These are phyloP conservation scores for Mortierella sp. DNA, from an alignment of 371 early-diverging fungal genomes.

Conservation along the genomic window DNA sequence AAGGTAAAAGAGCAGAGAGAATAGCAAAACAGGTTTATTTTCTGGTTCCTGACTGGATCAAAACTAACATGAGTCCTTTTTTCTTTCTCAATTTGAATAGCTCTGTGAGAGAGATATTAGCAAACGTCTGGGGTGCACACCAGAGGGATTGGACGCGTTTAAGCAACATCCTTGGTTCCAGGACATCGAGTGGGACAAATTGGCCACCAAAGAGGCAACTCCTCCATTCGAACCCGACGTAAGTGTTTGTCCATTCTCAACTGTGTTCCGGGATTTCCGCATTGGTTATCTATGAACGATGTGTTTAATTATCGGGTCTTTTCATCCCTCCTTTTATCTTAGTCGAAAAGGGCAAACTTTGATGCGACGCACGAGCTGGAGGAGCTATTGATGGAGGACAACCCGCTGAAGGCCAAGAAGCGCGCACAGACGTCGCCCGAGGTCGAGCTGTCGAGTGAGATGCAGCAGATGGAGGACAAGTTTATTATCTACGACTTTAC, in stretches of 20 bases:
- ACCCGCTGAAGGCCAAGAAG: slow-evolving; percentile 72
- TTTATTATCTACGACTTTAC: slow-evolving; percentile 75
- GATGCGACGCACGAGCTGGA: slow-evolving; percentile 96
- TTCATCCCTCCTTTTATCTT: slow-evolving; percentile 36
- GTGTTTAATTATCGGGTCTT: too few relatives aligned
- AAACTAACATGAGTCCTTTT: neutral
- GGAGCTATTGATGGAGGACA: slow-evolving; percentile 90
- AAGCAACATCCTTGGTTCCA: slow-evolving; percentile 75
- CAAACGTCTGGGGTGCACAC: slow-evolving; percentile 72
- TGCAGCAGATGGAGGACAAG: slow-evolving; percentile 73
- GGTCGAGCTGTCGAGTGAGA: slow-evolving; percentile 59
- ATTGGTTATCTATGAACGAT: too few relatives aligned
- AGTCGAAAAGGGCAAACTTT: slow-evolving; percentile 84
- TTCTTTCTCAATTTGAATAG: slow-evolving; percentile 55
- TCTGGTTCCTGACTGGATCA: neutral
- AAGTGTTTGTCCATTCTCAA: slow-evolving; percentile 55
- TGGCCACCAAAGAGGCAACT: slow-evolving; percentile 65
- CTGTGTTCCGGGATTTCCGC: slow-evolving; percentile 56
- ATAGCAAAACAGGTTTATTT: too few relatives aligned
- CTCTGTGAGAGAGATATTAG: slow-evolving; percentile 72
- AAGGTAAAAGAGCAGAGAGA: too few relatives aligned
- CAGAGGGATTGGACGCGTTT: slow-evolving; percentile 65
- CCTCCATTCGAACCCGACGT: slow-evolving; percentile 78
- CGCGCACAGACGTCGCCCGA: slow-evolving; percentile 55
- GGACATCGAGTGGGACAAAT: slow-evolving; percentile 68